Evolutionary conservation across 768 basidiomycete genomes (phyloP).

Genomic region (Erythrobasidium yunnanense): DNA sequence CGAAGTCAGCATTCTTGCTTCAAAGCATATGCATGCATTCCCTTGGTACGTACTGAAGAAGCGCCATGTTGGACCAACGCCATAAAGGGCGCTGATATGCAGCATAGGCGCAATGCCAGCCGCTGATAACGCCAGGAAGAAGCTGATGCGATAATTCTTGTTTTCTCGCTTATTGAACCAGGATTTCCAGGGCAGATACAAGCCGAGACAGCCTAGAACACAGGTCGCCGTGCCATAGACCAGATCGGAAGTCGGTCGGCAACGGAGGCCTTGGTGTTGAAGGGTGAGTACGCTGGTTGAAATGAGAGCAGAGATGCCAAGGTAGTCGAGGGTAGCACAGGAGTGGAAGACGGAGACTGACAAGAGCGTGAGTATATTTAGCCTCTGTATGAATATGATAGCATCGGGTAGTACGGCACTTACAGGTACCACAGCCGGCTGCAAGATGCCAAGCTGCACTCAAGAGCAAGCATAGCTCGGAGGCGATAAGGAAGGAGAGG

Average conservation of each 20-base stretch:
- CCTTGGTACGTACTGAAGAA: constrained; percentile 32
- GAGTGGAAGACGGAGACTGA: constrained; percentile 32
- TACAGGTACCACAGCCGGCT: constrained; percentile 35
- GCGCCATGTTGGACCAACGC: constrained; percentile 23
- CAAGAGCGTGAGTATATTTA: background rate
- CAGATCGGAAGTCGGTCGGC: constrained; percentile 23
- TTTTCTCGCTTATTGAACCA: constrained; percentile 36
- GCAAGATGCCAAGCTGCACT: constrained; percentile 39
- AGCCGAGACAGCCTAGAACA: constrained; percentile 30
- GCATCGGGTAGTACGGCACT: too few species aligned
- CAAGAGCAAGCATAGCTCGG: constrained; percentile 38
- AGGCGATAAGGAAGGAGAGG: constrained; percentile 36
- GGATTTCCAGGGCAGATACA: constrained; percentile 31
- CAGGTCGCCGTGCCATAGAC: constrained; percentile 31
- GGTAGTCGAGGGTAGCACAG: constrained; percentile 39
- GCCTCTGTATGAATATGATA: background rate
- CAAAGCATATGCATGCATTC: background rate
- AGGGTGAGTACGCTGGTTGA: constrained; percentile 33
- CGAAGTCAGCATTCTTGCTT: too few species aligned
- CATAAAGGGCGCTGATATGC: constrained; percentile 33
- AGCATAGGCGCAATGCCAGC: constrained; percentile 36
- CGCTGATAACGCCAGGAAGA: constrained; percentile 38
- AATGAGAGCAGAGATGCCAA: constrained; percentile 36
- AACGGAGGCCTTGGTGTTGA: constrained; percentile 34
- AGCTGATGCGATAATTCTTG: constrained; percentile 35